Percentiles rank a stretch among this genome's conserved stretches.
Evolutionary conservation across 306 rosid genomes (phyloP).

Genomic region (Sicyos edulis): DNA sequence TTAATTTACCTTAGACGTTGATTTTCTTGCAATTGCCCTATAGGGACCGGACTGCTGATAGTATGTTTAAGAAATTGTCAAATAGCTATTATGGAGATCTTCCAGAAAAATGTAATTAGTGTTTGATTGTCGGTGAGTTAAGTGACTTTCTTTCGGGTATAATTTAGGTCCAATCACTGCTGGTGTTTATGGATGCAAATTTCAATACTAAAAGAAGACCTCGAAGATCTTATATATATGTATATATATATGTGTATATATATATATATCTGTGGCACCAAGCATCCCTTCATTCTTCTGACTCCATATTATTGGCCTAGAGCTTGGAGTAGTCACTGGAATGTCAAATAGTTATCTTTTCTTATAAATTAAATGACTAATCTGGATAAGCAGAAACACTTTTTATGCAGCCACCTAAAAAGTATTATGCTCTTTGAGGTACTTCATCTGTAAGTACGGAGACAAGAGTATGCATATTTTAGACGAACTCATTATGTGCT

Average conservation of each 20-base stretch:
- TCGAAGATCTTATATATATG: neutral
- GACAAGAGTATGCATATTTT: neutral
- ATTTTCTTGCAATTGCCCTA: neutral
- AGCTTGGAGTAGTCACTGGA: neutral
- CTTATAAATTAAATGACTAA: neutral
- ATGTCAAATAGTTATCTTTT: neutral
- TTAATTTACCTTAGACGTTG: neutral
- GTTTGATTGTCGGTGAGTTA: neutral
- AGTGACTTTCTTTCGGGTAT: neutral
- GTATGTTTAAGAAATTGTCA: neutral
- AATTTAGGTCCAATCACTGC: neutral
- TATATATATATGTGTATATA: too few relatives aligned
- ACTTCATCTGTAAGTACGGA: neutral
- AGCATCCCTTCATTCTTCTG: neutral
- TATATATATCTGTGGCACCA: neutral
- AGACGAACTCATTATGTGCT: neutral
- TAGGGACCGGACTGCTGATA: neutral
- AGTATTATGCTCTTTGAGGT: neutral
- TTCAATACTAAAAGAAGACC: slow-evolving; percentile 2
- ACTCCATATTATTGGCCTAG: neutral
- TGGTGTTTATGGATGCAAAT: neutral
- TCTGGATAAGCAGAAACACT: neutral
- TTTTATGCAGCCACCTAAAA: slow-evolving; percentile 5
- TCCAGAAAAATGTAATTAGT: neutral
- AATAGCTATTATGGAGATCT: neutral